Conservation (phyloP, 139 green algal species). For the Trebouxia sp. region DNA sequence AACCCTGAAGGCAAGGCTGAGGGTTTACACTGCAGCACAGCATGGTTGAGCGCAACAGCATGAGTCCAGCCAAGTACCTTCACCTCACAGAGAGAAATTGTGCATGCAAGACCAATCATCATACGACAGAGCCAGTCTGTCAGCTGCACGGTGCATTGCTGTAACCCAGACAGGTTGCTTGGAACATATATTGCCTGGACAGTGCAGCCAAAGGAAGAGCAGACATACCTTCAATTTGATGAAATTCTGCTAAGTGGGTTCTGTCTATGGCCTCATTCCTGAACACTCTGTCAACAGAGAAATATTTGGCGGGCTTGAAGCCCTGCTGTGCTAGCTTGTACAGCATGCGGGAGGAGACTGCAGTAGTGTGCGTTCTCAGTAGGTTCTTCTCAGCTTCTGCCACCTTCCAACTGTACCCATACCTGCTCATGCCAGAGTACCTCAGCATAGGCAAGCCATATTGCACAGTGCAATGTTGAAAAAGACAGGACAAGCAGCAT, state of each 20-base stretch:
- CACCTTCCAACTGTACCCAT: conserved; percentile 91
- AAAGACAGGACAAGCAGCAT: no score
- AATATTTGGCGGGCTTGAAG: conserved; percentile 85
- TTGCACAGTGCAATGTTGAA: neutral
- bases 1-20: no score
- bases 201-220: neutral
- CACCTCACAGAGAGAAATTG: no score
- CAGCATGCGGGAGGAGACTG: conserved; percentile 96
- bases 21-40: no score
- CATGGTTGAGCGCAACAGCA: no score
- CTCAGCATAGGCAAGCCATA: neutral
- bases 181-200: neutral
- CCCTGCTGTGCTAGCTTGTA: conserved; percentile 84
- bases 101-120: no score
- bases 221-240: conserved; percentile 84
- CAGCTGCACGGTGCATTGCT: neutral
- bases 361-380: conserved; percentile 98
- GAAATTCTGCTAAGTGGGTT: conserved; percentile 99
- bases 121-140: neutral
- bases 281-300: conserved; percentile 98
- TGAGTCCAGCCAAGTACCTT: no score
- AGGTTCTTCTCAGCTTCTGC: conserved; percentile 97
- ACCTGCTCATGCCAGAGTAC: conserved; percentile 49
- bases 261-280: conserved; percentile 98
- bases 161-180: neutral